These are phyloP conservation scores for Penicillium digitatum DNA, from an alignment of 2,329 filamentous ascomycete genomes.

Conservation along the genomic window DNA sequence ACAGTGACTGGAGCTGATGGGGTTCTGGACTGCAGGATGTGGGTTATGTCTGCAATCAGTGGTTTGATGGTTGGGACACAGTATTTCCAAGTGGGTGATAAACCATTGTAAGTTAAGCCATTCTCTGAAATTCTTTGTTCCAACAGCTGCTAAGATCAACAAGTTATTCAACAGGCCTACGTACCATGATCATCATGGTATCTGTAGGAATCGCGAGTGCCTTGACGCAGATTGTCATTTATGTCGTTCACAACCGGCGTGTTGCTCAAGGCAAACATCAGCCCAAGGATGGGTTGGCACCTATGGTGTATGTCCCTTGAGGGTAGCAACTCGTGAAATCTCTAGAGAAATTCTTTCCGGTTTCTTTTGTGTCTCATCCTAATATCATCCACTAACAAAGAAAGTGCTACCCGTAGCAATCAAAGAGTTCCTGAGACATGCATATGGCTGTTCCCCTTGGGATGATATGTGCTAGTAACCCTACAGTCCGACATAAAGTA, in stretches of 20 bases:
- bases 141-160: neutral
- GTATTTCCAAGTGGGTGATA: neutral
- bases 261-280: neutral
- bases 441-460: no score
- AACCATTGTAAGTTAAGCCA: neutral
- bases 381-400: neutral
- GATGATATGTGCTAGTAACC: neutral
- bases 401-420: neutral
- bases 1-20: neutral
- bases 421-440: no score
- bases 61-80: neutral
- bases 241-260: neutral
- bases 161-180: neutral
- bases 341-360: neutral
- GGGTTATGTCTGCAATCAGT: neutral
- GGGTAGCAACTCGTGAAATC: neutral
- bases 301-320: neutral
- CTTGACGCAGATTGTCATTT: neutral
- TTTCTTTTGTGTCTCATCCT: neutral
- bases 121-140: neutral
- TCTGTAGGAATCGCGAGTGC: neutral
- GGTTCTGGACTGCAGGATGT: neutral
- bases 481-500: no score
- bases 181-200: neutral
- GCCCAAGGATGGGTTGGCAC: neutral